Evolutionary conservation across 176 grass and related monocot species (phyloP).

Genomic region (Poa annua): DNA sequence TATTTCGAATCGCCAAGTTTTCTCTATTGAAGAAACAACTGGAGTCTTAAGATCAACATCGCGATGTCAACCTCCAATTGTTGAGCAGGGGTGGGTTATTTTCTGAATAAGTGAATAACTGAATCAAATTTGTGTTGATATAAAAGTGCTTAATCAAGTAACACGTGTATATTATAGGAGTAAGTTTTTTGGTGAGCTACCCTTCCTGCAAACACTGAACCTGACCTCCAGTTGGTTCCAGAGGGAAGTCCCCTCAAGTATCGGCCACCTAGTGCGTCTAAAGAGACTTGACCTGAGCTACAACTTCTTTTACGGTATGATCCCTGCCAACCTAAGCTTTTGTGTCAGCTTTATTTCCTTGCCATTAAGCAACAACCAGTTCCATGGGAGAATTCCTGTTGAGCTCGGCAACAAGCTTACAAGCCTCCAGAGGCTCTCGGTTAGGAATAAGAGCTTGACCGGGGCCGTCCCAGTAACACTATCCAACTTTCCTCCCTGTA

Average conservation of each 20-base stretch:
- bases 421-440: background rate
- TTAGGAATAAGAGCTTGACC: constrained; percentile 21
- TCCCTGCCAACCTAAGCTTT: constrained; percentile 36
- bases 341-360: background rate
- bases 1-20: background rate
- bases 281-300: constrained; percentile 18
- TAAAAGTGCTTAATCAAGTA: background rate
- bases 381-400: background rate
- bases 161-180: background rate
- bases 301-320: background rate
- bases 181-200: background rate
- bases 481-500: constrained; percentile 15
- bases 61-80: background rate
- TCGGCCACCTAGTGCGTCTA: background rate
- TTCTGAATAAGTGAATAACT: background rate
- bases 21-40: background rate
- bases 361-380: background rate
- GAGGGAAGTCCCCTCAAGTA: background rate
- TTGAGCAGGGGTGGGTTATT: constrained; percentile 8
- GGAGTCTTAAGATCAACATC: background rate
- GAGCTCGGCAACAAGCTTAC: background rate
- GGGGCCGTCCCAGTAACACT: constrained; percentile 15
- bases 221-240: constrained; percentile 37
- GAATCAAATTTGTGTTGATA: background rate
- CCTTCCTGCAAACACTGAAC: constrained; percentile 1